Evolutionary conservation across 179 eudicot species (phyloP).

Genomic region (Dionaea muscipula): DNA sequence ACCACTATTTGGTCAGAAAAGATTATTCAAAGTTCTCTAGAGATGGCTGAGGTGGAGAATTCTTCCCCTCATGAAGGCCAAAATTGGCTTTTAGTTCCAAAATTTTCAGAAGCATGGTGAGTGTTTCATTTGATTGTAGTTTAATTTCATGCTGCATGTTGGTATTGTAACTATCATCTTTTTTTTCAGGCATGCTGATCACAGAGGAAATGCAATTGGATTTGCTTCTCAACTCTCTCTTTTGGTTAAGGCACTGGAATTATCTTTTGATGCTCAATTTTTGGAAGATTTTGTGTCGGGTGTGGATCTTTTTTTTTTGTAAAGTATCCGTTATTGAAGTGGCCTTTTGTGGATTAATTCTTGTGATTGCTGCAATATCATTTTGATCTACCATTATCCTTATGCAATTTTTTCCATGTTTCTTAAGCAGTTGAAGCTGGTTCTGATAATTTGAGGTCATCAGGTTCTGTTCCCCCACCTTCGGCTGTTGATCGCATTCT

Average conservation of each 20-base stretch:
- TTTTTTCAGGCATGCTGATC: conserved; percentile 23
- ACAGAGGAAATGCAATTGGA: conserved; percentile 41
- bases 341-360: neutral
- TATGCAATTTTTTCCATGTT: neutral
- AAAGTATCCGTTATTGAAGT: conserved; percentile 11
- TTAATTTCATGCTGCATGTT: no score
- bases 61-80: conserved; percentile 81
- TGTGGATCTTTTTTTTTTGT: conserved; percentile 24
- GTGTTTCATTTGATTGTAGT: conserved; percentile 1
- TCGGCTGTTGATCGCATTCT: conserved; percentile 89
- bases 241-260: conserved; percentile 57
- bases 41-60: conserved; percentile 97
- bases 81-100: conserved; percentile 62
- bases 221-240: conserved; percentile 85
- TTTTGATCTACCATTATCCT: neutral
- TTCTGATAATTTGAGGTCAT: conserved; percentile 59
- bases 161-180: neutral
- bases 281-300: conserved; percentile 95
- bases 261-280: conserved; percentile 71
- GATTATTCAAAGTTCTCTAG: conserved; percentile 66
- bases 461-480: conserved; percentile 86
- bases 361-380: neutral
- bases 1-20: conserved; percentile 53
- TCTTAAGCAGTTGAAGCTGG: conserved; percentile 46
- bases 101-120: conserved; percentile 41